These are phyloP conservation scores for Ambrosiella xylebori DNA, from an alignment of 2,329 filamentous ascomycete species.

Conservation along the genomic window DNA sequence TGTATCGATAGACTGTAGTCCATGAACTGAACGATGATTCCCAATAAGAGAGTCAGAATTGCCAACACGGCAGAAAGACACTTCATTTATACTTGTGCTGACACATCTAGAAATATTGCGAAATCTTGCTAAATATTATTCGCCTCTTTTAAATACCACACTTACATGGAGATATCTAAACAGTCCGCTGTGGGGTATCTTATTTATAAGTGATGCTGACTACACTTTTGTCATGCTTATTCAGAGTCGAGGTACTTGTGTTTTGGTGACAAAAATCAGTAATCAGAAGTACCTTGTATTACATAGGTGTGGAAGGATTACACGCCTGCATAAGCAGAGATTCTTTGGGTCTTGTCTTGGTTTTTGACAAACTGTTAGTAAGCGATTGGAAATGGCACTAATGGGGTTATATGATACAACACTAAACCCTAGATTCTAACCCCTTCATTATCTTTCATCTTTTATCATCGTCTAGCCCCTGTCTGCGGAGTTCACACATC, in stretches of 20 bases:
- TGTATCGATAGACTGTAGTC: constrained; percentile 14
- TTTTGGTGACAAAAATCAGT: not conserved
- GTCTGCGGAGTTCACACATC: too few species aligned
- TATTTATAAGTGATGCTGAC: not conserved
- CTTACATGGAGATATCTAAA: too few species aligned
- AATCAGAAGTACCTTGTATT: too few species aligned
- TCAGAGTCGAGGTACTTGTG: not conserved
- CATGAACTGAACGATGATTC: constrained; percentile 22
- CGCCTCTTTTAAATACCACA: not conserved
- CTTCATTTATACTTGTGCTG: constrained; percentile 24
- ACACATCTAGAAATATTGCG: not conserved
- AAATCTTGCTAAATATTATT: not conserved
- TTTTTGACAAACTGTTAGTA: too few species aligned
- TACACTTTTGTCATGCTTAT: not conserved
- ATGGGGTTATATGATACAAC: too few species aligned
- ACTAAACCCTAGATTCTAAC: too few species aligned
- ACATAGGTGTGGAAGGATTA: too few species aligned
- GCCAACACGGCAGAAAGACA: constrained; percentile 20
- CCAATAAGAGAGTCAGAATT: constrained; percentile 23
- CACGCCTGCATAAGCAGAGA: too few species aligned
- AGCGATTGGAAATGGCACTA: too few species aligned
- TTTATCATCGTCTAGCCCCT: too few species aligned
- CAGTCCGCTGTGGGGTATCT: not conserved
- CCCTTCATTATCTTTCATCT: too few species aligned
- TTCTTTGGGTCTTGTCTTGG: too few species aligned